Evolutionary conservation across 441 rosid species (phyloP).

Genomic region (Melastoma candidum): DNA sequence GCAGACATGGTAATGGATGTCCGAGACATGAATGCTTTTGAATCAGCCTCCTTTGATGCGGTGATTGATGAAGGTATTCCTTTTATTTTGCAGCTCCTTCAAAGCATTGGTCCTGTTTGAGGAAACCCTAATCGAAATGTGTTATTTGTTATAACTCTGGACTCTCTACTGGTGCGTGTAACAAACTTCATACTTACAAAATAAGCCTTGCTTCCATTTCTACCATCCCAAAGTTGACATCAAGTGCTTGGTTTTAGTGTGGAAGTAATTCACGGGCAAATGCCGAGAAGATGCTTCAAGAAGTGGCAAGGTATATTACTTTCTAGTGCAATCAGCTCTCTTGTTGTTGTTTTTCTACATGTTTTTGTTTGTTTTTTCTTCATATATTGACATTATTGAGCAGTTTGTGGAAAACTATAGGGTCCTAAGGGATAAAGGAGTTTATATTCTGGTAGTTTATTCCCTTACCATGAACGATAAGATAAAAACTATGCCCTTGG

Average conservation of each 20-base stretch:
- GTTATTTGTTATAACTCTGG: slow-evolving; percentile 36
- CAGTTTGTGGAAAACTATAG: slow-evolving; percentile 86
- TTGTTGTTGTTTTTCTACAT: slow-evolving; percentile 15
- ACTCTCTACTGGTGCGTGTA: slow-evolving; percentile 69
- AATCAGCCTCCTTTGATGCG: slow-evolving; percentile 53
- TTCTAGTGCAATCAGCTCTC: slow-evolving; percentile 1
- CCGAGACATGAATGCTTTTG: slow-evolving; percentile 55
- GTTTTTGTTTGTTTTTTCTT: slow-evolving; percentile 33
- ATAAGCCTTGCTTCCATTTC: slow-evolving; percentile 3
- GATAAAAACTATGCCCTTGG: background rate
- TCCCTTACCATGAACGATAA: background rate
- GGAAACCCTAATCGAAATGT: background rate
- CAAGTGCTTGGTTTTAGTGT: slow-evolving; percentile 33
- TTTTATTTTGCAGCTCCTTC: background rate
- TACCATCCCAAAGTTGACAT: slow-evolving; percentile 3
- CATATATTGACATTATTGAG: slow-evolving; percentile 71
- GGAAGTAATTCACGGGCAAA: slow-evolving; percentile 56
- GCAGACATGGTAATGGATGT: slow-evolving; percentile 72
- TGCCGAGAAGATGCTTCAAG: slow-evolving; percentile 59
- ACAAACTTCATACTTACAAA: slow-evolving; percentile 1
- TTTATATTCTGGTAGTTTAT: slow-evolving; percentile 59
- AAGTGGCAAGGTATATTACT: slow-evolving; percentile 57
- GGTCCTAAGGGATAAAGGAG: slow-evolving; percentile 90
- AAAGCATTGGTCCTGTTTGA: background rate
- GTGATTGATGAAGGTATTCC: slow-evolving; percentile 65